Base-by-base conservation (phyloP, 148 eudicot species). In the Rhododendron ovatum region DNA sequence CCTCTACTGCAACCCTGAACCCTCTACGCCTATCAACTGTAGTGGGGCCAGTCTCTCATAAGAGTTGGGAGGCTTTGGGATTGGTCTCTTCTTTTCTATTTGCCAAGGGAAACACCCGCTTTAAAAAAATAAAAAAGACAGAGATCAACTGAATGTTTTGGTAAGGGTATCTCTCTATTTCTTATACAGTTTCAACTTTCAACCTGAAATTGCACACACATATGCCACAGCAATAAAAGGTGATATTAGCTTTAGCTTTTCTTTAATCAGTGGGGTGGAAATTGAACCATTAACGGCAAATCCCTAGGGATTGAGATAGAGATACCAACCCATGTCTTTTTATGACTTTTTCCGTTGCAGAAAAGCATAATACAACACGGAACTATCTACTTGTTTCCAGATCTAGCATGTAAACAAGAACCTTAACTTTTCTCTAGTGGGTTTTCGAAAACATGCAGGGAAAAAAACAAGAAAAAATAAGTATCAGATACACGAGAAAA, bases 251-350 rank as follows among this genome's bases (percentile, higher is more conserved):
- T 88, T 88, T 87, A 78, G 85, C 86, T 88, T 85, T 87, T 69
- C 74, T 63, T 45, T 69, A 73, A 78, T 33, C 28, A 85, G 90
- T 90, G 87, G 57, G 83, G 86, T 88, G 50, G 69, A 89, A 87
- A 90, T 90, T 86, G 89, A 90, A 86, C 89, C 80, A 79, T 80
- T 82, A 86, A 83, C 71, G 61, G 28, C 79, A 88, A 91, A 84
- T 88, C 88, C 87, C 50, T 86, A 88, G 83, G 50, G 85, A 61
- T 82, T 47, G 65, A 11, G 77, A 69, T 89, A 78, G 86, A 57
- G 84, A 82, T 47, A 48, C 59, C 86, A 78, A 35, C 47, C 80
- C 75, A 14, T 39, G 76, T 76, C 81, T 75, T 74, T 61, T 69
- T 71, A 57, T 69, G 85, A 74, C 85, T 45, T 85, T 84, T 83